These are phyloP conservation scores for Eimeria falciformis DNA, from an alignment of 169 alveolate species.

Conservation along the genomic window DNA sequence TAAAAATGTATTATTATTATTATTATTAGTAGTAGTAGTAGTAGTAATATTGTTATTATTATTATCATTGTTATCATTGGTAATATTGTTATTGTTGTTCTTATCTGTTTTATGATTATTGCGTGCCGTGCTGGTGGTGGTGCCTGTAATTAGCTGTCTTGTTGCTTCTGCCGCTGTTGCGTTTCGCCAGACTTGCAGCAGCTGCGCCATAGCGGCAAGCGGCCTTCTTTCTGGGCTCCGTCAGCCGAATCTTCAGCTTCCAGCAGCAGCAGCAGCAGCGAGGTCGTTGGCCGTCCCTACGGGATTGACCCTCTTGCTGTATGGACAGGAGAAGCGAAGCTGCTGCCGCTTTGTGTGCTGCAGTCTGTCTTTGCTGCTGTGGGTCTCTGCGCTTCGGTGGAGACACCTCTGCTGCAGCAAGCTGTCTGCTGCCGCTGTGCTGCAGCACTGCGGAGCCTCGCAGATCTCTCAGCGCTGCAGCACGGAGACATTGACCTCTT, in stretches of 20 bases:
- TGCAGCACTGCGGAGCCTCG: slow-evolving; percentile 74
- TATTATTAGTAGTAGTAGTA: too few relatives aligned
- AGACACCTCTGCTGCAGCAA: slow-evolving; percentile 70
- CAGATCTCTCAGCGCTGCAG: slow-evolving; percentile 61
- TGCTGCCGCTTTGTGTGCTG: slow-evolving; percentile 16
- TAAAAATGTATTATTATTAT: too few relatives aligned
- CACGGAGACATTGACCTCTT: slow-evolving; percentile 52
- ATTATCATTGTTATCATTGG: background rate
- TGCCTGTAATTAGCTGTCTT: background rate
- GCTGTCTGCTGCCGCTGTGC: slow-evolving; percentile 71
- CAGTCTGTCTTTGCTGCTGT: slow-evolving; percentile 37
- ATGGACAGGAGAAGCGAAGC: slow-evolving; percentile 76
- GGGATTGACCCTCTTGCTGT: slow-evolving; percentile 72
- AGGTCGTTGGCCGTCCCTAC: slow-evolving; percentile 33
- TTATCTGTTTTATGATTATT: too few relatives aligned
- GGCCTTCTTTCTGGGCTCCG: slow-evolving; percentile 43
- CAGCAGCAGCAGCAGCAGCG: slow-evolving; percentile 38
- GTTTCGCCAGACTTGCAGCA: slow-evolving; percentile 49
- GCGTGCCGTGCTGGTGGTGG: too few relatives aligned
- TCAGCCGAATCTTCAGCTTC: slow-evolving; percentile 22
- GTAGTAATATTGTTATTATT: background rate
- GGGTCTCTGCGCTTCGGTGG: slow-evolving; percentile 63
- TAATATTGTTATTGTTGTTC: too few relatives aligned
- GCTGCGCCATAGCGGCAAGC: slow-evolving; percentile 46
- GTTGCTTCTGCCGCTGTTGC: slow-evolving; percentile 31